Base-by-base conservation (phyloP, 139 green algal species). In the Auxenochlorella protothecoides region DNA sequence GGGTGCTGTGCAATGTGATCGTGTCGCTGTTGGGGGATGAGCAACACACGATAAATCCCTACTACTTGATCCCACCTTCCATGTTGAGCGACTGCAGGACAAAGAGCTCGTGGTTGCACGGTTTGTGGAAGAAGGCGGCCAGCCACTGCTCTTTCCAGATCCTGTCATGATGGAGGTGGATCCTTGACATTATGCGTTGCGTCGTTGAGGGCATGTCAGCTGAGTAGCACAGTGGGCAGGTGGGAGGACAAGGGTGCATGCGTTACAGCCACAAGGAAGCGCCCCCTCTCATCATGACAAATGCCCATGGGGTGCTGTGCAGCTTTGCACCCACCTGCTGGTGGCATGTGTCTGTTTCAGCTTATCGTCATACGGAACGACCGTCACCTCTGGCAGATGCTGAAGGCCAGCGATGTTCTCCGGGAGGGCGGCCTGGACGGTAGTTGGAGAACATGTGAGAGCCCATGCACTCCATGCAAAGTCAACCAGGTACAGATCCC, bases 41-140 rank as follows among this genome's bases (percentile, higher is more conserved):
- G 27, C 27, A 44, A 44, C 27, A 44, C 27, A 44, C 27, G 27
- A 1, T 44, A 44, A 44, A 0, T 44, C 27, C 27, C 27, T 44
- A 44, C 27, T 62, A 11, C 57, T 11, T 9, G 57, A 62, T 62
- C 69, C 11, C 66, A 85, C 79, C 73, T 63, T 93, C 87, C 87
- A 95, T 91, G 79, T 95, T 95, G 64, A 95, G 76, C 9, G 60
- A 84, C 72, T 95, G 89, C 65, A 76, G 74, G 64, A 95, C 89
- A 84, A 95, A 95, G 4, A 95, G 89, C 79, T 92, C 89, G 77
- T 95, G 85, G 73, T 95, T 95, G 89, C 89, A 95, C 6, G 89
- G 89, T 71, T 90, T 89, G 80, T 93, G 84, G 80, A 95, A 92
- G 79, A 92, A 95, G 55, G 75, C 79, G 4, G 86, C 76, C 54